Evolutionary conservation across 2,329 filamentous ascomycete genomes (phyloP), one percentile per base, ranked within the genome.

Genomic region (Trichoderma asperellum): DNA sequence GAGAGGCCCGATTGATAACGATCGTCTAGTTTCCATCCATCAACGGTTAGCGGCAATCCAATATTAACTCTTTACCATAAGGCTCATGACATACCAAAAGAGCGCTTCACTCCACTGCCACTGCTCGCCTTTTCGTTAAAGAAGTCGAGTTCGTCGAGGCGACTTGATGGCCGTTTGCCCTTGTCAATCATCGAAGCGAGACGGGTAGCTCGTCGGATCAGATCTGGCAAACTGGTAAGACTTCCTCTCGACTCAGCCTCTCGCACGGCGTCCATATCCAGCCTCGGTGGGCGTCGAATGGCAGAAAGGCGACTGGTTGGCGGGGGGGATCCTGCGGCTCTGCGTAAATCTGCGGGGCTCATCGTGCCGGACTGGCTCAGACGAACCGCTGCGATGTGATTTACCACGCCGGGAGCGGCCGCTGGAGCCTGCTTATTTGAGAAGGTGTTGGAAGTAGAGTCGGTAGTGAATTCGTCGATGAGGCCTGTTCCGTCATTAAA

Each of bases 121-220:
- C 77, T 73, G 68, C 76, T 75, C 64, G 78, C 79, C 71, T 82
- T 81, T 59, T 84, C 83, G 24, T 82, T 79, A 1, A 84, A 81
- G 69, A 84, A 88, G 52, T 81, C 80, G 16, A 89, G 76, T 24
- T 86, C 84, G 53, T 87, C 85, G 60, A 88, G 80, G 18, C 85
- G 84, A 74, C 88, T 91, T 27, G 83, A 87, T 34, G 88, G 88
- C 73, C 88, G 82, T 72, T 83, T 90, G 14, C 95, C 95, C 73
- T 90, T 90, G 75, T 98, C 95, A 70, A 99, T 89, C 80, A 97
- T 94, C 0, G 92, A 88, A 18, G 94, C 95, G 47, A 98, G 83
- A 73, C 89, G 89, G 0, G 95, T 98, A 12, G 96, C 96, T 74
- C 96, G 88, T 75, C 89, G 87, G 73, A 99, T 98, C 70, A 99